Evolutionary conservation across 768 basidiomycete species (phyloP).

Genomic region (Leccinum variicolor): DNA sequence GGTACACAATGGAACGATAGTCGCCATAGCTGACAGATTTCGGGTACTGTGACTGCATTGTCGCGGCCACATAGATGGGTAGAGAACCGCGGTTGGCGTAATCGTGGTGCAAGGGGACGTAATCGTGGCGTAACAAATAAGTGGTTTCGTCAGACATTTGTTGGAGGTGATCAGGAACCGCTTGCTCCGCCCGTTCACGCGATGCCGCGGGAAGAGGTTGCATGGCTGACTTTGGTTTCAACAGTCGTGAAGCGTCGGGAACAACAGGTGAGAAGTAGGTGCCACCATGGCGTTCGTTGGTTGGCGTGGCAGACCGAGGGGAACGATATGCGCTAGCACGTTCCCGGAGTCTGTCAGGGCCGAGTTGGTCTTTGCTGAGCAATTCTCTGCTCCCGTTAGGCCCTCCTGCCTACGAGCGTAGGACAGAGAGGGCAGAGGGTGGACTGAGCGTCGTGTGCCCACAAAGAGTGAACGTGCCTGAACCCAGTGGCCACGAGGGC

Average conservation of each 20-base stretch:
- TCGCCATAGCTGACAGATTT: neutral
- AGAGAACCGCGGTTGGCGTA: neutral
- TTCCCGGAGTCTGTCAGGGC: neutral
- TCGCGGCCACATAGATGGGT: neutral
- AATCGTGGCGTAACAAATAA: slow-evolving; percentile 13
- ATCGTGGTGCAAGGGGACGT: slow-evolving; percentile 1
- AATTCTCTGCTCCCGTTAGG: slow-evolving; percentile 1
- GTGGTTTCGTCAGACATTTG: slow-evolving; percentile 18
- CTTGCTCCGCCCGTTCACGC: neutral
- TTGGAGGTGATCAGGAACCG: neutral
- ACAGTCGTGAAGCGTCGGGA: neutral
- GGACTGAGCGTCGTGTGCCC: slow-evolving; percentile 17
- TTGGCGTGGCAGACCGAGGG: slow-evolving; percentile 21
- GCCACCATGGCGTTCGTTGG: slow-evolving; percentile 10
- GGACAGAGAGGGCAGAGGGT: slow-evolving; percentile 36
- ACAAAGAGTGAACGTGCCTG: slow-evolving; percentile 21
- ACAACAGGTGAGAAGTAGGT: slow-evolving; percentile 4
- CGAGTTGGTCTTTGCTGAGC: neutral
- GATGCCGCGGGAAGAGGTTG: neutral
- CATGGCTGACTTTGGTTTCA: neutral
- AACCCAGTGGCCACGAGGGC: too few species aligned
- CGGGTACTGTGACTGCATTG: slow-evolving; percentile 8
- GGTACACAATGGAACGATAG: slow-evolving; percentile 11
- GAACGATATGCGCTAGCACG: neutral
- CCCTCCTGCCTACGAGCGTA: slow-evolving; percentile 25